Base-by-base conservation (phyloP, 2,329 filamentous ascomycete species). In the Aspergillus phoenicis region DNA sequence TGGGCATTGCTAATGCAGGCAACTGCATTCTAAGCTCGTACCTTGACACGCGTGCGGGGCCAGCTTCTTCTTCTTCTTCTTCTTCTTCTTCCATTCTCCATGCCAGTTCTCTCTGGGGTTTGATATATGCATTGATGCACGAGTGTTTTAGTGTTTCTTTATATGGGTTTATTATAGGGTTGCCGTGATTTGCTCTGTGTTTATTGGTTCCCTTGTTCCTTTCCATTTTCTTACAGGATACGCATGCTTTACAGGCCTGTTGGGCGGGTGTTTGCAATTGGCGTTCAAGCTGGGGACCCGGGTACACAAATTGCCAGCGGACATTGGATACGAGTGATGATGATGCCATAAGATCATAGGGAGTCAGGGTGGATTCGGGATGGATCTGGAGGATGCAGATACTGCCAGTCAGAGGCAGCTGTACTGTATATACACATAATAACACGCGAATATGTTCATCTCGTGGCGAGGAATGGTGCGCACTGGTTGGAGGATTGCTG, bases 351-450 rank as follows among this genome's bases (percentile, higher is more conserved):
- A 66, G 62, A 38, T 49, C 10, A 59, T 59, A 57, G 17, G 70
- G 69, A 68, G 70, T 70, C 67, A 57, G 49, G 65, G 57, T 24
- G 52, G 54, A 48, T 51, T 36, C 11, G 33, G 15, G 43, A 55
- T 51, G 51, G 55, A 59, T 56, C 22, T 61, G 47, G 61, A 60
- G 52, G 60, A 62, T 63, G 62, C 64, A 66, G 54, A 67, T 66
- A 67, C 58, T 68, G 52, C 54, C 57, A 43, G 49, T 36, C 51
- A 64, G 66, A 66, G 53, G 62, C 61, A 61, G 60, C 59, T 63
- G 58, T 58, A 57, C 36, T 70, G 68, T 70, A 69, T 57, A 69
- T 70, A 70, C 26, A 51, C 17, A 47, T 62, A 68, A 70, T 66
- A 33, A 38, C 56, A 63, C 28, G 52, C 53, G 62, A 45, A 47